Base-by-base conservation (phyloP, 768 basidiomycete genomes). In the Serendipita sp. region DNA sequence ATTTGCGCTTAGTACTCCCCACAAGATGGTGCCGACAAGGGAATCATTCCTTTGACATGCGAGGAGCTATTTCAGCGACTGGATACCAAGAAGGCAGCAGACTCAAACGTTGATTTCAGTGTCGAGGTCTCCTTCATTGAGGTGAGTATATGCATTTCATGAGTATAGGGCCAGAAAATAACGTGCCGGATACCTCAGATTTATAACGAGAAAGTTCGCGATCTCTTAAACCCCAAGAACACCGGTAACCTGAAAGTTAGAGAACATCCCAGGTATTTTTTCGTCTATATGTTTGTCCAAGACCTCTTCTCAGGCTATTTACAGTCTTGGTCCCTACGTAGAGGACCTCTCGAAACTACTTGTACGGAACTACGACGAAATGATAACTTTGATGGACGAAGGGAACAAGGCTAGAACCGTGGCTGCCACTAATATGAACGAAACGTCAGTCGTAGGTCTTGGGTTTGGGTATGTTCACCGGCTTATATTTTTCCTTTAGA, bases 301-400 rank as follows among this genome's bases (percentile, higher is more conserved):
- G 24, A 24, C 24, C 24, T 24, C 24, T 24, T 24, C 24, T 24
- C 24, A 24, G 24, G 16, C 4, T 46, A 10, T 15, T 35, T n/a
- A 34, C 58, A 72, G 71, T 74, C 75, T 92, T 63, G 93, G 93
- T 3, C 95, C 96, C n/a, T 99, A 99, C 73, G 96, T 99, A 63
- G 96, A 99, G 76, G 92, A 95, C 77, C 79, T 99, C 65, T 92
- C 91, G 71, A 92, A 92, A 75, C 83, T 98, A 64, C 86, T 86
- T 34, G 96, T 98, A 51, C 86, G 82, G 72, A 88, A 80, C 73
- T 98, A 94, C 72, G 83, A 89, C 35, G 95, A 96, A 73, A 96
- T 99, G 88, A 95, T 96, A 88, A 92, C 87, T 3, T 86, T 99
- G 72, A 98, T 98, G 95, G 95, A 99, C 77, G 95, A 99, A 74